These are phyloP conservation scores for Nannizzia gypsea DNA, from an alignment of 2,329 filamentous ascomycete species.

Conservation along the genomic window DNA sequence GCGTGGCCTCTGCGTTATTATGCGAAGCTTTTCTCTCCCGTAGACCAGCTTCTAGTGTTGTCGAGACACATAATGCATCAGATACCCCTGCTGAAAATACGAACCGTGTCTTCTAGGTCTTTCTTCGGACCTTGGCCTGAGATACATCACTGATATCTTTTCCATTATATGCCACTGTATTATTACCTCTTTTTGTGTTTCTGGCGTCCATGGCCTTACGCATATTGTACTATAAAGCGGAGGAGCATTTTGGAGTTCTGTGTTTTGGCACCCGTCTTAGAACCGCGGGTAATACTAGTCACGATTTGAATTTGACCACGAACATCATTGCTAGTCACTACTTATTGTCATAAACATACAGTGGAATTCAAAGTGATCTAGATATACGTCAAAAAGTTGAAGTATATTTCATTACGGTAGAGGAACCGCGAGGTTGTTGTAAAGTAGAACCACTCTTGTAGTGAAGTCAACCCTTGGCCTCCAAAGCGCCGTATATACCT, in stretches of 20 bases:
- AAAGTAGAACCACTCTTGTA: not conserved
- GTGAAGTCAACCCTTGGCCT: not conserved
- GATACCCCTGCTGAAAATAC: not conserved
- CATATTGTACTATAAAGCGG: not conserved
- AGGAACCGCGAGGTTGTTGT: constrained; percentile 1
- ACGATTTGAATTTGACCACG: not conserved
- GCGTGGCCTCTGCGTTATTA: constrained; percentile 70
- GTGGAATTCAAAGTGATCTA: not conserved
- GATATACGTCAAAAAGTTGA: not conserved
- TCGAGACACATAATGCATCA: not conserved
- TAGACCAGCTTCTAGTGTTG: constrained; percentile 11
- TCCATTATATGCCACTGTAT: not conserved
- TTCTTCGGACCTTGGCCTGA: not conserved
- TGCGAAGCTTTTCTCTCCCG: constrained; percentile 31
- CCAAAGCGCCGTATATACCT: constrained; percentile 3
- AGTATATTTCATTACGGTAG: not conserved
- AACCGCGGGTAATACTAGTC: not conserved
- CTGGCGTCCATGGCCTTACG: not conserved
- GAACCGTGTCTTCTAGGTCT: not conserved
- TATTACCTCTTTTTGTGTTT: not conserved
- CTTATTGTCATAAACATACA: not conserved
- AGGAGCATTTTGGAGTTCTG: not conserved
- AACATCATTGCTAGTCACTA: not conserved
- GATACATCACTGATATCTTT: not conserved
- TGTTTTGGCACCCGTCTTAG: not conserved